Base-by-base conservation (phyloP, 306 rosid genomes). In the Dicorynia guianensis region DNA sequence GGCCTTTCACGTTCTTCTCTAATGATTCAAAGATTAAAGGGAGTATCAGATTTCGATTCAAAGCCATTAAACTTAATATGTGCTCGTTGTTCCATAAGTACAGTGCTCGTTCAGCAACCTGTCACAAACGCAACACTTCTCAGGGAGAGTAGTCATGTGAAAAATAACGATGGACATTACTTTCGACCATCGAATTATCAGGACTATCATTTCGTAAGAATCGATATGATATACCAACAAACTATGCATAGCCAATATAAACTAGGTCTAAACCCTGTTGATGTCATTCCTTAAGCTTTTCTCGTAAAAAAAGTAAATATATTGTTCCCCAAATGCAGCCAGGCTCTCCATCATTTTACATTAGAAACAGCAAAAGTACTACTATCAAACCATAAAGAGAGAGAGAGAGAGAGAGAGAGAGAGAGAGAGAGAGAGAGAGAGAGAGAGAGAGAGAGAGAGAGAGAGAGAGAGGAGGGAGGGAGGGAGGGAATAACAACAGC, bases 21-120 rank as follows among this genome's bases (percentile, higher is more conserved):
- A 87, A 70, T 11, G 90, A 79, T 64, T 87, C 92, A 52, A 86
- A 83, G 65, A 91, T 76, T 69, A 87, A 30, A 11, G 93, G 91
- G 55, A 91, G 81, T 81, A 88, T 83, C 47, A 50, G 81, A 20
- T 50, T 76, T 71, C 91, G 84, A 73, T 88, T 86, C 72, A 77
- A 84, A 68, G 89, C 74, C 54, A 91, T 81, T 60, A 85, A 75
- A 72, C 80, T 74, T 46, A 88, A 74, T 36, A 88, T 67, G 72
- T 83, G 89, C 66, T 87, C 93, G 15, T 87, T 91, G 79, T 85
- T 87, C 93, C 93, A 91, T 74, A 91, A 68, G 83, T 67, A 79
- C 46, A 91, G 87, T 76, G 96, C 87, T 73, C 83, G 76, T 82
- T 87, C 91, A 8, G 93, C 93, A 78, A 91, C 91, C 93, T 91